These are phyloP conservation scores for Lentithecium fluviatile DNA, from an alignment of 495 filamentous ascomycete genomes.

Conservation along the genomic window DNA sequence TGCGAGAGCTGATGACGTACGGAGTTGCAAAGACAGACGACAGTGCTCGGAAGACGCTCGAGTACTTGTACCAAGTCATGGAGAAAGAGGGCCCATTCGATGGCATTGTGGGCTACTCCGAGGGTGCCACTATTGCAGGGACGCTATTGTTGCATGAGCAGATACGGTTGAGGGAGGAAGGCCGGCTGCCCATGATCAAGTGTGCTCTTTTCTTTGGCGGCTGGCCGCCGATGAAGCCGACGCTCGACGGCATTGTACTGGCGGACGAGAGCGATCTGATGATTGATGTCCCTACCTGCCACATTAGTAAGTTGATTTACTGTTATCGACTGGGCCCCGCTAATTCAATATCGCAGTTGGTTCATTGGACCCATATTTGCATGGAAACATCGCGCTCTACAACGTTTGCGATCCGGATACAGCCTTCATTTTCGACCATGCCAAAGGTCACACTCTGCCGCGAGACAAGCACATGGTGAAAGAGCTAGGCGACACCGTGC, in stretches of 20 bases:
- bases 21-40: conserved; percentile 44
- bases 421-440: conserved; percentile 52
- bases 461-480: conserved; percentile 18
- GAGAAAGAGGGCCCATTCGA: conserved; percentile 51
- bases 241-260: conserved; percentile 46
- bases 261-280: conserved; percentile 49
- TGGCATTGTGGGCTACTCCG: conserved; percentile 47
- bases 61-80: conserved; percentile 50
- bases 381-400: conserved; percentile 54
- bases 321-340: neutral
- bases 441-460: conserved; percentile 27
- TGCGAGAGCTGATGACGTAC: conserved; percentile 53
- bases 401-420: conserved; percentile 55
- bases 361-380: conserved; percentile 55
- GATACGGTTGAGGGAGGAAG: conserved; percentile 40
- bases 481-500: conserved; percentile 14
- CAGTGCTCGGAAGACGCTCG: conserved; percentile 48
- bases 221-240: conserved; percentile 53
- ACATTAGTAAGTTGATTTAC: conserved; percentile 43
- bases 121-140: conserved; percentile 59
- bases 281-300: conserved; percentile 55
- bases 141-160: conserved; percentile 39
- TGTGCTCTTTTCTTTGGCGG: conserved; percentile 57
- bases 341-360: conserved; percentile 41
- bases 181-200: conserved; percentile 51